A percentile compares a stretch with the other conserved stretches of the same genome.
These are phyloP conservation scores for Gossypium anomalum DNA, from an alignment of 345 rosid genomes.

Conservation along the genomic window DNA sequence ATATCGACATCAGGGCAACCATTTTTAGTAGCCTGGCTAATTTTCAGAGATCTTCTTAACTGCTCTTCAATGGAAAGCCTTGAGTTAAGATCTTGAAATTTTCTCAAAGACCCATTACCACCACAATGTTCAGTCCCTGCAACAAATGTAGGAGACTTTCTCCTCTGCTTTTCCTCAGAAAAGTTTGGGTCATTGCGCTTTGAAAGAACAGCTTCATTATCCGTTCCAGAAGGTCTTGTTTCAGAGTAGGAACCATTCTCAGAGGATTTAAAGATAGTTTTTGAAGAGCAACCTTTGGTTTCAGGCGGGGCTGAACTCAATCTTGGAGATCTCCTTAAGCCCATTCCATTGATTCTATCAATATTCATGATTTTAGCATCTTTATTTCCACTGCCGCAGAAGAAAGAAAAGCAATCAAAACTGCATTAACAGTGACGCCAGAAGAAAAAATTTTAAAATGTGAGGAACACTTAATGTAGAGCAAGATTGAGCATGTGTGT, in stretches of 20 bases:
- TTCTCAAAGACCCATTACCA: slow-evolving; percentile 16
- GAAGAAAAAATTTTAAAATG: neutral
- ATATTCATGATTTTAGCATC: neutral
- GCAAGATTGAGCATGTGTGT: neutral
- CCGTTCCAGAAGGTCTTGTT: slow-evolving; percentile 13
- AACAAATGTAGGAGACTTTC: slow-evolving; percentile 32
- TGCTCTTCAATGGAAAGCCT: slow-evolving; percentile 11
- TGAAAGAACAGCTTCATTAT: neutral
- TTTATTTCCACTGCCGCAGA: neutral
- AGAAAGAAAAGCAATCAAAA: neutral
- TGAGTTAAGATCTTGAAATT: slow-evolving; percentile 6
- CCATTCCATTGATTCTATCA: slow-evolving; percentile 4
- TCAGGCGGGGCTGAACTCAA: slow-evolving; percentile 16
- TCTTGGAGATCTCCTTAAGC: slow-evolving; percentile 28
- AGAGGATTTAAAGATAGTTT: slow-evolving; percentile 6
- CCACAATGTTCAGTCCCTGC: slow-evolving; percentile 19
- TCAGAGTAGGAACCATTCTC: slow-evolving; percentile 1
- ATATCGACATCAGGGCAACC: slow-evolving; percentile 14
- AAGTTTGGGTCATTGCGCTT: neutral
- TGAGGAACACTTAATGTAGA: neutral
- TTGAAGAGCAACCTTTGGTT: slow-evolving; percentile 14
- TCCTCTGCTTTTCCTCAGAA: slow-evolving; percentile 14
- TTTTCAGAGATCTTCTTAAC: slow-evolving; percentile 23
- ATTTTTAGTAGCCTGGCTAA: slow-evolving; percentile 19
- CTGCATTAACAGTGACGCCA: no score